These are phyloP conservation scores for Aspergillus quadricinctus DNA, from an alignment of 2,329 filamentous ascomycete genomes.

Conservation along the genomic window DNA sequence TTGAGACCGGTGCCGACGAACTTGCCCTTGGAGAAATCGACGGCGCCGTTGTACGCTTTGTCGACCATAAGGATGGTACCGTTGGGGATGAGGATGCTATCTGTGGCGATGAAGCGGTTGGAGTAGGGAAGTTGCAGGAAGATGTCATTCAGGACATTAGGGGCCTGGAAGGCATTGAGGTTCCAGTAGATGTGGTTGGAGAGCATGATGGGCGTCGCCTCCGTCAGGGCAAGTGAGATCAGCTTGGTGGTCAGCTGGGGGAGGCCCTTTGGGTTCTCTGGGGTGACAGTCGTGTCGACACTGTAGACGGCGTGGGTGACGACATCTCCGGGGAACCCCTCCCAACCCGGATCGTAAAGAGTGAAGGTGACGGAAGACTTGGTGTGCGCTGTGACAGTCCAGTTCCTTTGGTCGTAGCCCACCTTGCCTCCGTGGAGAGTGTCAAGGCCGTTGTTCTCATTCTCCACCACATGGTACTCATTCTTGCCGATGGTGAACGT, in stretches of 20 bases:
- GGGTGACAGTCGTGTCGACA: conserved; percentile 34
- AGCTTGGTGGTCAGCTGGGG: conserved; percentile 43
- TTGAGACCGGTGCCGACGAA: conserved; percentile 67
- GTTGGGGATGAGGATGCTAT: conserved; percentile 67
- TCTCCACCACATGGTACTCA: conserved; percentile 46
- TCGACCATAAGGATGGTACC: conserved; percentile 72
- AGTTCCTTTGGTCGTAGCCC: conserved; percentile 48
- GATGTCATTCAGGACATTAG: conserved; percentile 42
- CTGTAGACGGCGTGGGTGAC: conserved; percentile 45
- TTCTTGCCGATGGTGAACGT: conserved; percentile 49
- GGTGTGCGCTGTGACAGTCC: conserved; percentile 44
- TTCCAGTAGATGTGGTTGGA: conserved; percentile 52
- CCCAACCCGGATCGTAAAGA: conserved; percentile 40
- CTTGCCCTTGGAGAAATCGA: conserved; percentile 71
- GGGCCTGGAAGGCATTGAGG: conserved; percentile 44
- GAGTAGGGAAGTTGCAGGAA: conserved; percentile 44
- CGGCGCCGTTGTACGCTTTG: conserved; percentile 45
- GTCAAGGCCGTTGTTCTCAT: conserved; percentile 48
- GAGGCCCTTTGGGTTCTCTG: conserved; percentile 36
- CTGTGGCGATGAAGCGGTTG: conserved; percentile 42
- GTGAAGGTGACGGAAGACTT: conserved; percentile 44
- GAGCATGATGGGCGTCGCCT: conserved; percentile 48
- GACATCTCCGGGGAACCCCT: conserved; percentile 46
- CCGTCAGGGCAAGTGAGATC: conserved; percentile 42
- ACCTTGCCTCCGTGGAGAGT: conserved; percentile 50